A percentile compares a stretch with the other conserved stretches of the same genome.
These are phyloP conservation scores for Paracoccidioides lutzii DNA, from an alignment of 2,329 filamentous ascomycete species.

Conservation along the genomic window DNA sequence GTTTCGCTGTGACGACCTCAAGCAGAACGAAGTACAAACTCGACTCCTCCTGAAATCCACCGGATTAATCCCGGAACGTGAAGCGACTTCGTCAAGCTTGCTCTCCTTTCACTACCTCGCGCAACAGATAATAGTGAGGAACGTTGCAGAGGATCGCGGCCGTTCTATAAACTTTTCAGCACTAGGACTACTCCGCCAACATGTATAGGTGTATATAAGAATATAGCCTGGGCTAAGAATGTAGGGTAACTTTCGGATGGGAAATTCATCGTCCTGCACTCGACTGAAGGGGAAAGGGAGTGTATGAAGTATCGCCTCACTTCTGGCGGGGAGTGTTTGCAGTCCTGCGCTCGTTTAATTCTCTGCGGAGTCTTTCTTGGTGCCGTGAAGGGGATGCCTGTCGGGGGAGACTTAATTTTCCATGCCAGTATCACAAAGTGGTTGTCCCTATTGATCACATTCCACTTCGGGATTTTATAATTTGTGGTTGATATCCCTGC, in stretches of 20 bases:
- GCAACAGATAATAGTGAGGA: neutral
- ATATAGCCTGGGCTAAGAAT: too few relatives aligned
- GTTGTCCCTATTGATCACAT: neutral
- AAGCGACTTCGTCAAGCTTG: neutral
- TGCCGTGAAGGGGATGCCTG: neutral
- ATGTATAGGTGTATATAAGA: too few relatives aligned
- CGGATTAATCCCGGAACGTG: neutral
- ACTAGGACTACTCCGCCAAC: too few relatives aligned
- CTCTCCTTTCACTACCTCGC: neutral
- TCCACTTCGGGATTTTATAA: too few relatives aligned
- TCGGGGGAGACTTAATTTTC: neutral
- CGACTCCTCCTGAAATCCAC: neutral
- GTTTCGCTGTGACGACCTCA: too few relatives aligned
- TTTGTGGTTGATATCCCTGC: too few relatives aligned
- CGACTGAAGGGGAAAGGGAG: neutral
- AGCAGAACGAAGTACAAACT: too few relatives aligned
- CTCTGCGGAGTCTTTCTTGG: neutral
- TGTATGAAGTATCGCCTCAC: neutral
- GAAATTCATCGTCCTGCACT: neutral
- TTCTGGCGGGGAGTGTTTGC: neutral
- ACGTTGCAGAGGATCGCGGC: too few relatives aligned
- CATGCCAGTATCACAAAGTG: neutral
- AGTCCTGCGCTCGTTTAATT: neutral
- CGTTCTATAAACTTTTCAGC: too few relatives aligned
- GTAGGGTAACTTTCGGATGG: too few relatives aligned